Percentiles rank a stretch among this genome's conserved stretches.
phyloP scores from a whole-genome alignment of 331 rosid species.

The Saraca asoca region DNA sequence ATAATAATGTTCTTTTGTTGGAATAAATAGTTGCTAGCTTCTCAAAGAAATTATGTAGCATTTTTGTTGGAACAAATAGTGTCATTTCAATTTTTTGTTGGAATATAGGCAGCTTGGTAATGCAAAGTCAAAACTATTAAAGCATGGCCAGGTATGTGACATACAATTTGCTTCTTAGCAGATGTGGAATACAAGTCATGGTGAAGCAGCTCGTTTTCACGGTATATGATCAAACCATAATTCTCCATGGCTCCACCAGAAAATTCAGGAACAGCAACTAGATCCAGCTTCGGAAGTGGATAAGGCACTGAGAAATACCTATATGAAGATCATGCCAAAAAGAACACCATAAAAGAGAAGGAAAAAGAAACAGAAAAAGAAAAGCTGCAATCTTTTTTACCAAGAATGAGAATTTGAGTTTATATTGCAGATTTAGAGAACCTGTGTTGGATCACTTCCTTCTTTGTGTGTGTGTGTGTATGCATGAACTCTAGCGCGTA shows the following conservation, averaged over 20 bases:
- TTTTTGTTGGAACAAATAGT: too few relatives aligned
- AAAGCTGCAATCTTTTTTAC: neutral
- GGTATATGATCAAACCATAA: conserved; percentile 59
- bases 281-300: conserved; percentile 62
- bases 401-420: neutral
- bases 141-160: conserved; percentile 20
- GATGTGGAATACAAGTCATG: conserved; percentile 50
- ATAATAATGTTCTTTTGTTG: too few relatives aligned
- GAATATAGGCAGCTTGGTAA: neutral
- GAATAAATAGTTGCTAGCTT: too few relatives aligned
- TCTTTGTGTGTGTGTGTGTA: neutral
- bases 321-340: neutral
- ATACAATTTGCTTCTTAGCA: conserved; percentile 49
- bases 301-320: conserved; percentile 63
- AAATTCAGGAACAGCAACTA: conserved; percentile 67
- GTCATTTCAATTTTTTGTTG: too few relatives aligned
- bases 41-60: too few relatives aligned
- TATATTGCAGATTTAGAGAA: neutral
- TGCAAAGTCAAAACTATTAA: neutral
- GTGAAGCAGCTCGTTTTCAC: conserved; percentile 54
- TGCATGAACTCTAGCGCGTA: neutral
- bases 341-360: neutral
- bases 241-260: conserved; percentile 73
- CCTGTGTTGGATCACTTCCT: neutral
- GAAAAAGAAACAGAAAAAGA: neutral